phyloP scores from a whole-genome alignment of 2,329 filamentous ascomycete genomes.

The Trichoderma citrinoviride region DNA sequence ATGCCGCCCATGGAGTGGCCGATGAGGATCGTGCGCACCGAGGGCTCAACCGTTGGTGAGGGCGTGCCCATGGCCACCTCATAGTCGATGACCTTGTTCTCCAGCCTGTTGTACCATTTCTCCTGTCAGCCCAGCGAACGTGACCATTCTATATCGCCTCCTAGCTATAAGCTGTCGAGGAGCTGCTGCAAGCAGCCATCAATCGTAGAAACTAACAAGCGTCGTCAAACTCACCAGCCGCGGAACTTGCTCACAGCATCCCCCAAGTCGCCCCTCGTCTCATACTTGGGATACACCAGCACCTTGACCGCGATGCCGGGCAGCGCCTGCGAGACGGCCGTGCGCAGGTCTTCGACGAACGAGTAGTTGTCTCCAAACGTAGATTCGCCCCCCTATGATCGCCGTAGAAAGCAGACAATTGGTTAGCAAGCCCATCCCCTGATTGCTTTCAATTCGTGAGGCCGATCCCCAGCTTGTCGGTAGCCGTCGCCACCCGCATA shows the following conservation, averaged over 20 bases:
- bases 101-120: slow-evolving; percentile 56
- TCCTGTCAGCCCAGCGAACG: not conserved
- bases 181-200: too few relatives aligned
- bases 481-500: not conserved
- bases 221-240: slow-evolving; percentile 58
- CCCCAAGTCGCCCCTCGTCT: slow-evolving; percentile 74
- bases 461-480: not conserved
- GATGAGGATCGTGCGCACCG: slow-evolving; percentile 75
- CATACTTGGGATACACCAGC: slow-evolving; percentile 75
- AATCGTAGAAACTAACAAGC: not conserved
- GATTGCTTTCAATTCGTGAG: not conserved
- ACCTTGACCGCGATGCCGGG: slow-evolving; percentile 66
- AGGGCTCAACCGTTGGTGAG: slow-evolving; percentile 82
- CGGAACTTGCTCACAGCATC: slow-evolving; percentile 71
- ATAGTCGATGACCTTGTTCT: slow-evolving; percentile 89
- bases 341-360: slow-evolving; percentile 71
- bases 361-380: slow-evolving; percentile 66
- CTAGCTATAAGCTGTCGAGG: too few relatives aligned
- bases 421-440: not conserved
- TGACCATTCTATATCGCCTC: not conserved
- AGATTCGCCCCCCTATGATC: slow-evolving; percentile 64
- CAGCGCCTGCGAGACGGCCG: slow-evolving; percentile 61
- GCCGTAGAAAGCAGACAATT: not conserved
- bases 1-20: slow-evolving; percentile 94
- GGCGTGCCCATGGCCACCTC: slow-evolving; percentile 79